Evolutionary conservation across 2,329 filamentous ascomycete species (phyloP), one percentile per base, ranked within the genome.

Genomic region (Alternaria burnsii): DNA sequence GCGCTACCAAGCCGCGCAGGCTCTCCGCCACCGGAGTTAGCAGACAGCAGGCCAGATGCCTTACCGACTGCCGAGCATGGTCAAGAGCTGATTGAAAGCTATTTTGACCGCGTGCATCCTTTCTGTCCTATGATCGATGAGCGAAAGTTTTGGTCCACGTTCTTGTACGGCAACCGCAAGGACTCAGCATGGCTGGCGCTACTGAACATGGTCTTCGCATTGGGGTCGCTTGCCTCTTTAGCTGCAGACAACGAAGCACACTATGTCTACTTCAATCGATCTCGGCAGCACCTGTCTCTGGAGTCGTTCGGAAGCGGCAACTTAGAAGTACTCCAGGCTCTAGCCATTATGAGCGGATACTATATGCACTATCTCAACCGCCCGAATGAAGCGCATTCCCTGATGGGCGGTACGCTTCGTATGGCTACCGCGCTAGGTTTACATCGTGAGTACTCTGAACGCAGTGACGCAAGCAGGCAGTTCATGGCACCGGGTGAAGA

Each of bases 281-380:
- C 89, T 18, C 89, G 89, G 78, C 85, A 88, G 56, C 85, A 91
- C 68, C 79, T 93, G 10, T 85, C 83, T 8, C 82, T 93, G 62
- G 89, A 90, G 63, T 86, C 87, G 3, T 86, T 92, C 54, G 89
- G 89, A 3, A 89, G 88, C 68, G 88, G 89, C 44, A 88, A 90
- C 67, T 81, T 93, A n/a, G 90, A 93, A 75, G 90, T 87, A 0
- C 83, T 93, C 3, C 90, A 93, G 72, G 88, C 90, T 1, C 78
- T 93, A 16, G 87, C 87, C 3, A 82, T 93, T 26, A 87, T 92
- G 69, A 89, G 89, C 41, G 91, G 91, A 28, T 91, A 88, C 79
- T 93, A 93, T 73, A 85, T 92, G 57, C 91, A 93, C 76, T 93
- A 93, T 71, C 87, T 91, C 69, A 92, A 92, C 78, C 85, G 89